Conservation (phyloP, 371 early-diverging fungal genomes). For the Mortierella sp. region DNA sequence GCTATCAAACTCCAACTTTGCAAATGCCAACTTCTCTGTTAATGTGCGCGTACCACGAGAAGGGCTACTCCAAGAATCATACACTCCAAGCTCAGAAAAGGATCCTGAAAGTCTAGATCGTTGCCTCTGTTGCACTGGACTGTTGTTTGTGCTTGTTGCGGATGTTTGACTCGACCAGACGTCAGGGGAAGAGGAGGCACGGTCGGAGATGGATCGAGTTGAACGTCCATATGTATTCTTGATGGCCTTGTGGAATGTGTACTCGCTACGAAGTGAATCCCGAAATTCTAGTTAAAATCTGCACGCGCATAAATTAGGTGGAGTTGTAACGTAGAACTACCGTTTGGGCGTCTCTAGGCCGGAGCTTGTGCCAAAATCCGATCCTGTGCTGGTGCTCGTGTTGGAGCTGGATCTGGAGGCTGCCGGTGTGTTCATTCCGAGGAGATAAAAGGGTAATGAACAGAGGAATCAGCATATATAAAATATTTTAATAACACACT, state of each 20-base stretch:
- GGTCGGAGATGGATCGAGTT: not conserved
- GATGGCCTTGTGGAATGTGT: conserved; percentile 28
- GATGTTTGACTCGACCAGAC: conserved; percentile 15
- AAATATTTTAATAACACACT: too few relatives aligned
- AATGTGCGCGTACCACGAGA: conserved; percentile 14
- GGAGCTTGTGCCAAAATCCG: conserved; percentile 8
- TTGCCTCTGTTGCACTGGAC: not conserved
- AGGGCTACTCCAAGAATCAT: conserved; percentile 12
- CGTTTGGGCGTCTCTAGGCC: not conserved
- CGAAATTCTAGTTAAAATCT: too few relatives aligned
- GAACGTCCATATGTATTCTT: conserved; percentile 41
- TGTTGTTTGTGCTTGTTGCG: conserved; percentile 1
- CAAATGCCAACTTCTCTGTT: conserved; percentile 18
- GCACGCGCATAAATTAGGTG: too few relatives aligned
- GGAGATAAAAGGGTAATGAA: too few relatives aligned
- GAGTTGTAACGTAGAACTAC: not conserved
- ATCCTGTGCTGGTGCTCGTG: not conserved
- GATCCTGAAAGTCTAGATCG: conserved; percentile 28
- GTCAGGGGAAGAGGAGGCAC: conserved; percentile 17
- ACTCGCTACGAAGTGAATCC: too few relatives aligned
- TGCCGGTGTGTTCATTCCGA: conserved; percentile 23
- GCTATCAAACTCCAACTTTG: conserved; percentile 17
- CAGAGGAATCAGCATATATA: too few relatives aligned
- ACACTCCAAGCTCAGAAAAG: conserved; percentile 8
- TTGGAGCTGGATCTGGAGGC: conserved; percentile 10